phyloP scores from a whole-genome alignment of 2,329 filamentous ascomycete species.

The Aureobasidium leucospermi region DNA sequence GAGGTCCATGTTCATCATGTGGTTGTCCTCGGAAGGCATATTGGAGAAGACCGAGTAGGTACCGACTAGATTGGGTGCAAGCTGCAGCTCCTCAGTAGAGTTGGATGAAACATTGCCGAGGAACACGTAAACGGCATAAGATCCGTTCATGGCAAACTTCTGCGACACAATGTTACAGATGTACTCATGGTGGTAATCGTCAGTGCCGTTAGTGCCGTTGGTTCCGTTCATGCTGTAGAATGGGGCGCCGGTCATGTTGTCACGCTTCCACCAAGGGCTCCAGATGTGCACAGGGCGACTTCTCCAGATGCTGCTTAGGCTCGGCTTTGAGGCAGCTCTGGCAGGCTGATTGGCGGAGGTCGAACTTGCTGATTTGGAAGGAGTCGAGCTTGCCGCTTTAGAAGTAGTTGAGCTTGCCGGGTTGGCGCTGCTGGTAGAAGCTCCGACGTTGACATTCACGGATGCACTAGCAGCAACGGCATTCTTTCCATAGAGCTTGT shows the following conservation, averaged over 20 bases:
- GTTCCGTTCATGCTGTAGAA: not conserved
- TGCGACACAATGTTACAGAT: constrained; percentile 57
- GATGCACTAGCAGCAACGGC: not conserved
- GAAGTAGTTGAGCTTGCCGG: not conserved
- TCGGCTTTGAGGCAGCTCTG: not conserved
- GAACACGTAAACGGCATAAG: constrained; percentile 63
- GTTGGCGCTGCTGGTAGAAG: constrained; percentile 21
- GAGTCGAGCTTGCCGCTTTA: not conserved
- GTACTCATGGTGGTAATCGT: constrained; percentile 48
- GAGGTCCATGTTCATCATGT: constrained; percentile 22
- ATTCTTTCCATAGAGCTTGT: constrained; percentile 44
- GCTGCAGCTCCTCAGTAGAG: constrained; percentile 30
- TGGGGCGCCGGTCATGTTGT: not conserved
- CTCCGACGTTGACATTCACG: constrained; percentile 27
- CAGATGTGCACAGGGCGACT: not conserved
- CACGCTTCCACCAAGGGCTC: constrained; percentile 10
- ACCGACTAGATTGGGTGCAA: constrained; percentile 49
- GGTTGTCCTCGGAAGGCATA: constrained; percentile 16
- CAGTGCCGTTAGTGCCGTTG: not conserved
- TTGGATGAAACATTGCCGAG: constrained; percentile 46
- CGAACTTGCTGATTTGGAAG: not conserved
- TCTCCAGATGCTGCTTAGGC: not conserved
- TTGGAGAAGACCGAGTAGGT: constrained; percentile 46
- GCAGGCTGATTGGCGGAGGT: not conserved
- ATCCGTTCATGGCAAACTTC: constrained; percentile 53